These are phyloP conservation scores for Talaromyces funiculosus DNA, from an alignment of 2,329 filamentous ascomycete species.

Conservation along the genomic window DNA sequence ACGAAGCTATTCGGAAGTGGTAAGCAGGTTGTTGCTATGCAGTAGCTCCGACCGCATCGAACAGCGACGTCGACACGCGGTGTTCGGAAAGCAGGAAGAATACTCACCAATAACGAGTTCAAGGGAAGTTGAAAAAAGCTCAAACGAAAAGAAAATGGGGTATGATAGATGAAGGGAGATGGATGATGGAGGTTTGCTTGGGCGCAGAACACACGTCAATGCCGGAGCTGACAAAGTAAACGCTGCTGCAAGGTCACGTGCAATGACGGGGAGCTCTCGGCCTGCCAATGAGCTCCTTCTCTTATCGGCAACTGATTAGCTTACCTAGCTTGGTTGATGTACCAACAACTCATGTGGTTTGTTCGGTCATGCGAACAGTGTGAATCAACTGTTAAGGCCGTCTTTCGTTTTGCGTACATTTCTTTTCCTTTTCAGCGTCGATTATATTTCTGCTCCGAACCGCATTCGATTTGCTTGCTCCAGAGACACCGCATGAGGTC, in stretches of 20 bases:
- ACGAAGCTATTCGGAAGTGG: conserved; percentile 1
- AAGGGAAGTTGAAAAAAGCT: not conserved
- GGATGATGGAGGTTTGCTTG: conserved; percentile 16
- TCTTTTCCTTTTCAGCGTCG: not conserved
- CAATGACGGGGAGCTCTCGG: conserved; percentile 1
- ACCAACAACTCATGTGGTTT: not conserved
- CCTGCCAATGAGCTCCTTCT: conserved; percentile 6
- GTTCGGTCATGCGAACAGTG: not conserved
- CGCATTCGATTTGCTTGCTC: not conserved
- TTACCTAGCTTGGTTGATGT: not conserved
- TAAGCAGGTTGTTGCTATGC: not conserved
- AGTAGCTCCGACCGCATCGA: conserved; percentile 3
- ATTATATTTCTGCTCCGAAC: not conserved
- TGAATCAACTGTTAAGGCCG: not conserved
- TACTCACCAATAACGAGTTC: not conserved
- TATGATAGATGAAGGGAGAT: conserved; percentile 19
- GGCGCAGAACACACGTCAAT: conserved; percentile 29
- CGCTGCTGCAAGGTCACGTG: conserved; percentile 12
- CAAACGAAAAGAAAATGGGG: conserved; percentile 14
- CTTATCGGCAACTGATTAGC: not conserved
- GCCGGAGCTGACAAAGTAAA: conserved; percentile 23
- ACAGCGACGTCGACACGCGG: not conserved
- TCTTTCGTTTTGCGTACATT: not conserved
- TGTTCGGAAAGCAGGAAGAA: not conserved
- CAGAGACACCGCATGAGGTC: not conserved